These are phyloP conservation scores for Colletotrichum karsti DNA, from an alignment of 2,329 filamentous ascomycete species.

Conservation along the genomic window DNA sequence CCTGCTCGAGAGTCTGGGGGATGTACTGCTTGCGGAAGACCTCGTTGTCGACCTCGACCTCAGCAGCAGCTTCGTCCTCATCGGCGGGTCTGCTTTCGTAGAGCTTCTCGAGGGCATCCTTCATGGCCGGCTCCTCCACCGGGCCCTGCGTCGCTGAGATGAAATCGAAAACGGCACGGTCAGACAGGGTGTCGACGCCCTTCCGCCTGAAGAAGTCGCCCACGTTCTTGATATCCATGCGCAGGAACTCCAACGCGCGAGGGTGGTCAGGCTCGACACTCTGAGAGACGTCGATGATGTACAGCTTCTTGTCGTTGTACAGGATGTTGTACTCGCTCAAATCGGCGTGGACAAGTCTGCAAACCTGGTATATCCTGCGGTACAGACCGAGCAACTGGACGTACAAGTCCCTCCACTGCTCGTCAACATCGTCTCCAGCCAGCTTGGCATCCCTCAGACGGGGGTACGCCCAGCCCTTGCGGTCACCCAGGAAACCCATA, in stretches of 20 bases:
- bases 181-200: constrained; percentile 81
- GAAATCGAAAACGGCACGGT: constrained; percentile 85
- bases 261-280: constrained; percentile 98
- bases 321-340: constrained; percentile 98
- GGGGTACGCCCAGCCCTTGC: constrained; percentile 87
- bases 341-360: constrained; percentile 93
- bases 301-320: constrained; percentile 83
- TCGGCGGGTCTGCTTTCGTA: constrained; percentile 65
- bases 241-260: constrained; percentile 87
- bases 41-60: constrained; percentile 82
- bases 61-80: constrained; percentile 59
- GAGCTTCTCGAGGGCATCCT: constrained; percentile 70
- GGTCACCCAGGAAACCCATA: constrained; percentile 92
- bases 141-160: constrained; percentile 71
- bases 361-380: constrained; percentile 92
- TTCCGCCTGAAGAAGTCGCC: constrained; percentile 91
- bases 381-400: constrained; percentile 86
- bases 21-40: constrained; percentile 98
- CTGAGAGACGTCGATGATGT: constrained; percentile 97
- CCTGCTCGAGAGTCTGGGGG: constrained; percentile 92
- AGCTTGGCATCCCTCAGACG: constrained; percentile 88
- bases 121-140: constrained; percentile 68
- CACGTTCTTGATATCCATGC: constrained; percentile 99
- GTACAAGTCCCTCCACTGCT: constrained; percentile 82
- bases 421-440: constrained; percentile 70